phyloP scores from a whole-genome alignment of 192 early-diverging fungal genomes.

The Paraglomus brasilianum region DNA sequence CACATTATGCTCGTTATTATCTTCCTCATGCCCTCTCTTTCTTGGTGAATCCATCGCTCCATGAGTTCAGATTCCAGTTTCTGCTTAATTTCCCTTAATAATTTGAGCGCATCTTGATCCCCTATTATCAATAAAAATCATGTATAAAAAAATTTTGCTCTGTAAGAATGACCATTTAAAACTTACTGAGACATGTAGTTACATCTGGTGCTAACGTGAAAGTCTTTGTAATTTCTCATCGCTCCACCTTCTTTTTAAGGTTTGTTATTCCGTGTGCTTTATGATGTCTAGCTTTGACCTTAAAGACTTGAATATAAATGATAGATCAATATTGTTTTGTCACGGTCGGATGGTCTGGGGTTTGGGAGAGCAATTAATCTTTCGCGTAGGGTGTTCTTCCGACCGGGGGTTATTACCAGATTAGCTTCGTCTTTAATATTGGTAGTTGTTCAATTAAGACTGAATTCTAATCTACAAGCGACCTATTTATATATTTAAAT shows the following conservation, averaged over 20 bases:
- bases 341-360: no score
- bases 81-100: neutral
- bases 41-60: neutral
- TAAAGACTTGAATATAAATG: neutral
- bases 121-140: constrained; percentile 3
- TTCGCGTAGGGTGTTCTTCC: no score
- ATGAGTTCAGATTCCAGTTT: neutral
- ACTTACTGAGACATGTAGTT: constrained; percentile 1
- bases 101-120: neutral
- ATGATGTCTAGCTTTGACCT: constrained; percentile 9
- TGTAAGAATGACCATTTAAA: constrained; percentile 6
- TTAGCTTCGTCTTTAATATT: no score
- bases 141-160: neutral
- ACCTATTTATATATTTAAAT: no score
- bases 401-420: no score
- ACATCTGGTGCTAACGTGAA: constrained; percentile 2
- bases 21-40: neutral
- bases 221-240: constrained; percentile 15
- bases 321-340: neutral
- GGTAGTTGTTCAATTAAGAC: no score
- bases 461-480: no score
- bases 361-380: no score
- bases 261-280: constrained; percentile 8
- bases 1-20: neutral
- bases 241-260: constrained; percentile 6